Evolutionary conservation across 2,329 filamentous ascomycete genomes (phyloP).

Genomic region (Xylariaceae sp.): DNA sequence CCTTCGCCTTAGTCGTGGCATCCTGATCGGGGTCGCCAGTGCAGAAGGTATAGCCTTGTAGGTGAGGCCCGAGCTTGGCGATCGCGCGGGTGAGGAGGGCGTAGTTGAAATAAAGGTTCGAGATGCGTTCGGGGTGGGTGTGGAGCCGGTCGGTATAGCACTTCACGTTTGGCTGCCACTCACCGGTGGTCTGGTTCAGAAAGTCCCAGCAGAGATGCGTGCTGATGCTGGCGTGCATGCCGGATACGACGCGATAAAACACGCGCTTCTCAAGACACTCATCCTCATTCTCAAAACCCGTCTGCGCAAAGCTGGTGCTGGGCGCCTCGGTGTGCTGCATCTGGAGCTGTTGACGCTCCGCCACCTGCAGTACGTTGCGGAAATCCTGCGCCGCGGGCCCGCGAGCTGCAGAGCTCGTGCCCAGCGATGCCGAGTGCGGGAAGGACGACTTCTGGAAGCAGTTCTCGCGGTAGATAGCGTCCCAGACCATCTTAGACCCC

Average conservation of each 20-base stretch:
- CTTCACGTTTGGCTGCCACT: constrained; percentile 85
- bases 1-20: constrained; percentile 71
- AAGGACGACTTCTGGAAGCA: constrained; percentile 76
- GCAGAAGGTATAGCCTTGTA: constrained; percentile 86
- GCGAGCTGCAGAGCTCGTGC: constrained; percentile 36
- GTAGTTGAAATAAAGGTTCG: constrained; percentile 99
- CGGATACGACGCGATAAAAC: constrained; percentile 90
- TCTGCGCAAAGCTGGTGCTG: constrained; percentile 56
- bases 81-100: constrained; percentile 89
- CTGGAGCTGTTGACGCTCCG: constrained; percentile 57
- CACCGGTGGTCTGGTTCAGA: constrained; percentile 87
- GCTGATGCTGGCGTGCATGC: constrained; percentile 97
- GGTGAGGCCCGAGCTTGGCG: constrained; percentile 79
- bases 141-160: constrained; percentile 90
- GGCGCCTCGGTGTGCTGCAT: constrained; percentile 54
- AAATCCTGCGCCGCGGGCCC: constrained; percentile 57
- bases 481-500: constrained; percentile 87
- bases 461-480: constrained; percentile 94
- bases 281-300: constrained; percentile 73
- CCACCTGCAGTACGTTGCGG: constrained; percentile 55
- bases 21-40: constrained; percentile 80
- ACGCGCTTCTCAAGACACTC: constrained; percentile 98
- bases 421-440: constrained; percentile 53
- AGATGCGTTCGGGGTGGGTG: constrained; percentile 80
- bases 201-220: constrained; percentile 96